Base-by-base conservation (phyloP, 2,329 filamentous ascomycete species). In the Neopestalotiopsis sp. region DNA sequence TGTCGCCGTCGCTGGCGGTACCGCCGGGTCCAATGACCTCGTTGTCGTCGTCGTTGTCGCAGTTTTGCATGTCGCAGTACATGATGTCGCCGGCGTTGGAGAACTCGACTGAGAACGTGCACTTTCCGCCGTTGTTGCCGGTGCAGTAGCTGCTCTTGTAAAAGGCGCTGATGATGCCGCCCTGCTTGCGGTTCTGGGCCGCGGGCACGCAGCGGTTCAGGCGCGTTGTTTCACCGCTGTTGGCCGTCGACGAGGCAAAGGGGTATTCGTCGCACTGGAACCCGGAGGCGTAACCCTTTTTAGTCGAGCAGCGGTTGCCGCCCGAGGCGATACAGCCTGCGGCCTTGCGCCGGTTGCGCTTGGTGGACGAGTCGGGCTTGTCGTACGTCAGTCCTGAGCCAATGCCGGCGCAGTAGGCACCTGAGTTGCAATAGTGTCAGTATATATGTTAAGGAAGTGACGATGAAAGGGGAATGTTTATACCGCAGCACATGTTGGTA, bases 101-200 rank as follows among this genome's bases (percentile, higher is more conserved):
- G 38, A 66, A 59, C 56, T 57, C 56, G 9, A 66, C 65, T 1
- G 7, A 10, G 17, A 34, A 66, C 3, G 32, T 3, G 30, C 65
- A 66, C 52, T 40, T 66, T 52, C 49, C 65, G n/a, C 65, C 65
- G 10, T 66, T 66, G 65, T 66, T 59, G 24, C 65, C 65, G 42
- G 9, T 57, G 65, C 65, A 66, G 65, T 66, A 66, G 65, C 28
- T 60, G 52, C 65, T 38, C 49, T 24, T 58, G 56, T 66, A 66
- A 17, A 59, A 66, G 20, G 20, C 28, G 65, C 65, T 66, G 49
- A 66, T 59, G 17, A 66, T 66, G 13, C 65, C 65, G 30, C 65
- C 65, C 42, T 66, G 65, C 65, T 66, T 66, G 14, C 49, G 65
- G 65, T 66, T 66, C 65, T 66, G 65, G 13, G 17, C 65, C 13